Conservation (phyloP, 163 green algal species). For the Scenedesmus sp. region DNA sequence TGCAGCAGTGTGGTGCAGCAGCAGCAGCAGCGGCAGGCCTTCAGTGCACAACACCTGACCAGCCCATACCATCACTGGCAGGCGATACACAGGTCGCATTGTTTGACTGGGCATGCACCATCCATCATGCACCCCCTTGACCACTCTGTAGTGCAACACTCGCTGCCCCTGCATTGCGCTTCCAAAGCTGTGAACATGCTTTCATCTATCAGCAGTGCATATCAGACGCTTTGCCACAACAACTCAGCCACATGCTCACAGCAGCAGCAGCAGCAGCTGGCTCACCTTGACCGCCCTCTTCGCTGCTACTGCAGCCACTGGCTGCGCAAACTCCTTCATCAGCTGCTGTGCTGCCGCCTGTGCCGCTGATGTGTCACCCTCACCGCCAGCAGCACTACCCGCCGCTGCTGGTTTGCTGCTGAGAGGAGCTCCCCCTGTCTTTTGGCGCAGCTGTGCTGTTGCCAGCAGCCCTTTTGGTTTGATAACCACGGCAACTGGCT, state of each 20-base stretch:
- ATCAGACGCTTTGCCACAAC: too few species aligned
- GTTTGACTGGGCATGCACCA: background rate
- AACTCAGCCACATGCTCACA: background rate
- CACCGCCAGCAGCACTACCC: background rate
- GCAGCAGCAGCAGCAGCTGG: too few species aligned
- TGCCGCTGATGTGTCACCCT: background rate
- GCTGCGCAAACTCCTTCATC: slow-evolving; percentile 57
- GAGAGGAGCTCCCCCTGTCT: background rate
- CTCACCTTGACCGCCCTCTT: slow-evolving; percentile 48
- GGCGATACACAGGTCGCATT: background rate
- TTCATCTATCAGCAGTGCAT: too few species aligned
- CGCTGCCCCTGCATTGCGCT: background rate
- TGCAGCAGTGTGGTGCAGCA: background rate
- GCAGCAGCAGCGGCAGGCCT: background rate
- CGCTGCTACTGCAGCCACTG: background rate
- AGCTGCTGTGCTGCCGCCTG: slow-evolving; percentile 12
- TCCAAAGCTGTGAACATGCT: background rate
- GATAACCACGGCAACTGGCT: background rate
- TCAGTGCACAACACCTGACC: background rate
- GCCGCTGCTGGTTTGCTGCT: slow-evolving; percentile 46
- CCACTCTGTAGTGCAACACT: background rate
- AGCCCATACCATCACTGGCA: background rate
- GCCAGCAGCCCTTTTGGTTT: slow-evolving; percentile 8
- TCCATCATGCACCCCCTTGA: background rate
- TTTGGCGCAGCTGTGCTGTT: background rate